Evolutionary conservation across 2,329 filamentous ascomycete species (phyloP).

Genomic region (Aureobasidium leucospermi): DNA sequence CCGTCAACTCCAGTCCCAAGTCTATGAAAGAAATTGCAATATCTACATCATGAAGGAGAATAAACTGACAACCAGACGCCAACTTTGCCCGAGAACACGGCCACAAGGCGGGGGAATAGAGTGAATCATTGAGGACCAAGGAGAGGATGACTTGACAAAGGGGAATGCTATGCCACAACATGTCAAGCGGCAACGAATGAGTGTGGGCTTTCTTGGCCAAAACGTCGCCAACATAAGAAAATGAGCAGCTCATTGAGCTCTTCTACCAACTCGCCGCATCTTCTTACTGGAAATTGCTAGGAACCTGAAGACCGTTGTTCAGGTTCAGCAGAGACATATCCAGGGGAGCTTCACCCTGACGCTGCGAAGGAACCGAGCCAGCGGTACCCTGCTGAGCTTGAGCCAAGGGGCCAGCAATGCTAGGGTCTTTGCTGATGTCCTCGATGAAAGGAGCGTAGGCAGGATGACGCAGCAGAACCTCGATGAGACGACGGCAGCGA

Average conservation of each 20-base stretch:
- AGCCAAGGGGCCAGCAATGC: conserved; percentile 21
- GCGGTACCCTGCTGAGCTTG: conserved; percentile 16
- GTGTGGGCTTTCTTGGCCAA: not conserved
- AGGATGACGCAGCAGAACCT: conserved; percentile 56
- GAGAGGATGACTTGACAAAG: conserved; percentile 8
- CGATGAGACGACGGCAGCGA: conserved; percentile 57
- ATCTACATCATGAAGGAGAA: conserved; percentile 12
- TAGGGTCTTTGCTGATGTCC: conserved; percentile 34
- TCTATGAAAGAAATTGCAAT: conserved; percentile 7
- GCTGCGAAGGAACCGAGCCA: conserved; percentile 20
- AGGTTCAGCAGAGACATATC: conserved; percentile 68
- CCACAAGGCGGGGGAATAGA: conserved; percentile 13
- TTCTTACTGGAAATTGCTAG: conserved; percentile 13
- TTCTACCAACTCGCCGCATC: not conserved
- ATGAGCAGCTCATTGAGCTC: not conserved
- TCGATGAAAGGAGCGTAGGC: conserved; percentile 41
- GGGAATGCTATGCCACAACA: not conserved
- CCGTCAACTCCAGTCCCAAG: not conserved
- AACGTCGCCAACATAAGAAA: not conserved
- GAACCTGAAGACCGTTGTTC: conserved; percentile 28
- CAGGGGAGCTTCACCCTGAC: conserved; percentile 55
- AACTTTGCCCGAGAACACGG: conserved; percentile 10
- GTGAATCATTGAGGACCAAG: conserved; percentile 9
- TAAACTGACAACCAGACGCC: conserved; percentile 1
- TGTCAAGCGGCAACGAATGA: not conserved